Conservation (phyloP, 495 filamentous ascomycete species). For the Corynascus novoguineensis region DNA sequence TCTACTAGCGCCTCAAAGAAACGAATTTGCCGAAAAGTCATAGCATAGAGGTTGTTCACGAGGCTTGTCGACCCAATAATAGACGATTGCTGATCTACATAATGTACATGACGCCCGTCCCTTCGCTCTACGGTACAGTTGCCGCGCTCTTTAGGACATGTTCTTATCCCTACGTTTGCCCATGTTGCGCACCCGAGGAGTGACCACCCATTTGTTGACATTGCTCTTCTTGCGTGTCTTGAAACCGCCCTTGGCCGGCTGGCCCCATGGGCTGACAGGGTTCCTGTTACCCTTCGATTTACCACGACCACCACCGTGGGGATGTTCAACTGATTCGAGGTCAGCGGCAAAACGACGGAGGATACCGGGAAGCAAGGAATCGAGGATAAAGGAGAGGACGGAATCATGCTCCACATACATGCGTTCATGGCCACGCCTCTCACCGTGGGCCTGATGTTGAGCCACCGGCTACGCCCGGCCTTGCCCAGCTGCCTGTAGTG, state of each 20-base stretch:
- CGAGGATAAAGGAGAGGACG: background rate
- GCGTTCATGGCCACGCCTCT: constrained; percentile 98
- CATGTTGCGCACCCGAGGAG: constrained; percentile 67
- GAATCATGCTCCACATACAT: constrained; percentile 41
- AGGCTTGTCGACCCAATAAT: background rate
- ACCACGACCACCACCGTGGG: constrained; percentile 95
- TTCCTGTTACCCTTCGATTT: constrained; percentile 97
- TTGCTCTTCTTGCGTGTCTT: constrained; percentile 79
- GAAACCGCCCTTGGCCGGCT: constrained; percentile 90
- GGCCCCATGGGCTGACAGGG: constrained; percentile 93
- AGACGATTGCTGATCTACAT: constrained; percentile 24
- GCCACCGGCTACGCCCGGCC: constrained; percentile 84
- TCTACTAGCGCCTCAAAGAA: background rate
- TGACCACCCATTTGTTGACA: constrained; percentile 75
- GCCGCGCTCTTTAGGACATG: constrained; percentile 21
- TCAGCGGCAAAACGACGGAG: constrained; percentile 26
- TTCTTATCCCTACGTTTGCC: constrained; percentile 60
- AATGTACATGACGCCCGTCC: constrained; percentile 29
- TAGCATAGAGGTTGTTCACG: background rate
- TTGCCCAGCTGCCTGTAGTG: constrained; percentile 90
- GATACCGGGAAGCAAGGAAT: background rate
- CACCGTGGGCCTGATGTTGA: constrained; percentile 90
- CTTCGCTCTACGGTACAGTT: constrained; percentile 1
- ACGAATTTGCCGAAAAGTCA: background rate
- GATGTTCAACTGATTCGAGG: constrained; percentile 63